Evolutionary conservation across 192 early-diverging fungal species (phyloP).

Genomic region (Podochytrium sp.): DNA sequence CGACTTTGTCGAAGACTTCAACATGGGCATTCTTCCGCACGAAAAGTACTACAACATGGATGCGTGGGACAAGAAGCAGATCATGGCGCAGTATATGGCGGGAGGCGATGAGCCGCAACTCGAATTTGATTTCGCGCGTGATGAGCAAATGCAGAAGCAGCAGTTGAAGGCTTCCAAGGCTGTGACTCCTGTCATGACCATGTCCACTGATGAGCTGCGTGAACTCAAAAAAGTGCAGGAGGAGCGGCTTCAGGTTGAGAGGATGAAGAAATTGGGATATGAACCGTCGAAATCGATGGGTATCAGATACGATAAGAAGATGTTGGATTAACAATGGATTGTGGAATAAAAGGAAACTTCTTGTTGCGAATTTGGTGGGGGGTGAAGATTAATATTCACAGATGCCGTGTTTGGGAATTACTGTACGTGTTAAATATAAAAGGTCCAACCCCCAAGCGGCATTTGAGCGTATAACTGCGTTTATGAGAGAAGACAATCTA

Average conservation of each 20-base stretch:
- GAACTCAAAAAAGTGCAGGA: slow-evolving; percentile 51
- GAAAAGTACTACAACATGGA: slow-evolving; percentile 43
- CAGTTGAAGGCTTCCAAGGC: slow-evolving; percentile 8
- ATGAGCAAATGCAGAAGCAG: slow-evolving; percentile 17
- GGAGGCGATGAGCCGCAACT: background rate
- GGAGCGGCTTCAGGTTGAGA: slow-evolving; percentile 47
- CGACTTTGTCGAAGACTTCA: slow-evolving; percentile 56
- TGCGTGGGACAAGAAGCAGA: slow-evolving; percentile 2
- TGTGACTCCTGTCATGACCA: slow-evolving; percentile 26
- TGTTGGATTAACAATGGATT: background rate
- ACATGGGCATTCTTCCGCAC: slow-evolving; percentile 47
- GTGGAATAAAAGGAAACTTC: too few species aligned
- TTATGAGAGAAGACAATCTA: background rate
- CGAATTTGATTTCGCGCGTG: slow-evolving; percentile 25
- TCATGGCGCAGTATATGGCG: background rate
- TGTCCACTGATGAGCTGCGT: slow-evolving; percentile 41
- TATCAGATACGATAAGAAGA: slow-evolving; percentile 45
- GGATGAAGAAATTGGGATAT: slow-evolving; percentile 48
- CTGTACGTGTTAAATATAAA: background rate
- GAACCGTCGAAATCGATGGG: slow-evolving; percentile 48
- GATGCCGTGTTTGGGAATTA: background rate
- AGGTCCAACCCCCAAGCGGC: slow-evolving; percentile 28
- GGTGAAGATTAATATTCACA: too few species aligned
- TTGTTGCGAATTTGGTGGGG: too few species aligned
- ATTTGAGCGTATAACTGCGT: slow-evolving; percentile 46